Conservation (phyloP, 495 filamentous ascomycete species). For the Xylaria longipes region DNA sequence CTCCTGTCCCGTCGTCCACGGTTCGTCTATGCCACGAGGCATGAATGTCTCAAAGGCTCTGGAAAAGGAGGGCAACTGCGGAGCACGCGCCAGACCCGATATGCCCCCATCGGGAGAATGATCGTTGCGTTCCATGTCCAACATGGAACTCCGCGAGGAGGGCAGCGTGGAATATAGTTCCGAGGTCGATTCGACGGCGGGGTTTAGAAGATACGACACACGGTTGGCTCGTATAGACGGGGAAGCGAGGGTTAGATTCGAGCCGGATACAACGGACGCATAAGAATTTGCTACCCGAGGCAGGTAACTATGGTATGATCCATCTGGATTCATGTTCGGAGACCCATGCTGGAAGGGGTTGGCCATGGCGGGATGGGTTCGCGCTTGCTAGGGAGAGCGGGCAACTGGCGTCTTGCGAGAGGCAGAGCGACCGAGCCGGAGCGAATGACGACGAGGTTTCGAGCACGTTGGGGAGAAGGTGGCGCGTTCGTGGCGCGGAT, state of each 20-base stretch:
- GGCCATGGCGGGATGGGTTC: conserved; percentile 35
- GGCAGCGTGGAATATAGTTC: conserved; percentile 48
- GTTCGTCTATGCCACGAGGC: conserved; percentile 40
- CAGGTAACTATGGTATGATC: conserved; percentile 37
- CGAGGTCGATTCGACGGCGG: conserved; percentile 51
- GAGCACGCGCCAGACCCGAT: conserved; percentile 35
- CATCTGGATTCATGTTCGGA: conserved; percentile 40
- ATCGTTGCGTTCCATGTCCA: conserved; percentile 34
- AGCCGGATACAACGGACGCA: conserved; percentile 80
- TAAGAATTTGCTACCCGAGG: conserved; percentile 65
- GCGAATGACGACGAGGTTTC: not conserved
- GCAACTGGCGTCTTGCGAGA: not conserved
- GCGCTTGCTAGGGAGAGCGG: not conserved
- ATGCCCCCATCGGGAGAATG: conserved; percentile 44
- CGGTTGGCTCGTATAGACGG: conserved; percentile 58
- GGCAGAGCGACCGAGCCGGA: not conserved
- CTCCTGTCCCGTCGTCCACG: conserved; percentile 33
- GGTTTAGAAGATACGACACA: conserved; percentile 68
- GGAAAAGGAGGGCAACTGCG: conserved; percentile 62
- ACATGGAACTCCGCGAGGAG: conserved; percentile 40
- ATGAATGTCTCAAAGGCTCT: conserved; percentile 64
- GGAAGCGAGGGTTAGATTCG: conserved; percentile 47
- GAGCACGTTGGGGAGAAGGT: not conserved
- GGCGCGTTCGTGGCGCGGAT: conserved; percentile 3
- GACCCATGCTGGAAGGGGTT: conserved; percentile 40